These are phyloP conservation scores for Talaromyces trachyspermus DNA, from an alignment of 495 filamentous ascomycete species.

Conservation along the genomic window DNA sequence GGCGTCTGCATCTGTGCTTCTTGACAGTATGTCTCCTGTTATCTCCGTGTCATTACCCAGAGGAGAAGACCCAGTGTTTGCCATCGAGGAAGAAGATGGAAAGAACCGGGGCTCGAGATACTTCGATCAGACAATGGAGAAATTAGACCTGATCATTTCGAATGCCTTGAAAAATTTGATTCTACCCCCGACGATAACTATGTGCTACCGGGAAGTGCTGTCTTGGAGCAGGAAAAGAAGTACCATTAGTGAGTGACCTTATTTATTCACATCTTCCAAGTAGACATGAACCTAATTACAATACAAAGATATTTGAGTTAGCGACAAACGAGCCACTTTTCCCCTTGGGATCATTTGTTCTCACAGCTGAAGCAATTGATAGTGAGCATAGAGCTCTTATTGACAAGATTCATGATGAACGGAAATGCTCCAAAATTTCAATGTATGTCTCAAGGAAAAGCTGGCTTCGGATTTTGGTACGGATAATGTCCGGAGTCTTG, in stretches of 20 bases:
- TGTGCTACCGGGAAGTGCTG: neutral
- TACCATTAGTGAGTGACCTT: no score
- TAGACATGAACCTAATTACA: neutral
- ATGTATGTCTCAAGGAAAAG: conserved; percentile 9
- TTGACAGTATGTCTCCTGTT: neutral
- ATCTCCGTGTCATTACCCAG: neutral
- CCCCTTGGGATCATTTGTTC: conserved; percentile 12
- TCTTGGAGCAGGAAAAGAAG: neutral
- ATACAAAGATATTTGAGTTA: conserved; percentile 18
- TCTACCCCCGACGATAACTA: neutral
- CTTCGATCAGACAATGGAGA: neutral
- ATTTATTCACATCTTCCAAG: neutral
- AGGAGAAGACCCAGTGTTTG: neutral
- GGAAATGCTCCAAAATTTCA: conserved; percentile 7
- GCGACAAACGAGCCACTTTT: conserved; percentile 21
- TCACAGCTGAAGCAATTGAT: conserved; percentile 11
- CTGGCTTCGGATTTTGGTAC: conserved; percentile 14
- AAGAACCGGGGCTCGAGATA: neutral
- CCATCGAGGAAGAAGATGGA: neutral
- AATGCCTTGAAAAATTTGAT: neutral
- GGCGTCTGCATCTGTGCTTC: neutral
- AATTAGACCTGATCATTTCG: neutral
- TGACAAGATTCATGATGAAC: conserved; percentile 2
- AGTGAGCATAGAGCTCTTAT: conserved; percentile 9
- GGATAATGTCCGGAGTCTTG: conserved; percentile 8